Evolutionary conservation across 192 early-diverging fungal genomes (phyloP).

Genomic region (Dimargaris verticillata): DNA sequence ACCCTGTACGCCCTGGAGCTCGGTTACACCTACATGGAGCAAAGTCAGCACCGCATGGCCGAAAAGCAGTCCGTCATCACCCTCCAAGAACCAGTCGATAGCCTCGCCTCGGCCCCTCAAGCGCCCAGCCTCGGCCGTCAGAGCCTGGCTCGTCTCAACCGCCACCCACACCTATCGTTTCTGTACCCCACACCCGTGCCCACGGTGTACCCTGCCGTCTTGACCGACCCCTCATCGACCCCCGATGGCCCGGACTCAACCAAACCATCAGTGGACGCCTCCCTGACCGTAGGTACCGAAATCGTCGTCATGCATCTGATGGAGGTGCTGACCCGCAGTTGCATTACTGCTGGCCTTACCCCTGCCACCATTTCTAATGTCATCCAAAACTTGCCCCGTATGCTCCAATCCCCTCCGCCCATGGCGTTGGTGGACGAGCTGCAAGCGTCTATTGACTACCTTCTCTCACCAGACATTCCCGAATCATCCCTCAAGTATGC

Average conservation of each 20-base stretch:
- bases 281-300: constrained; percentile 4
- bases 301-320: neutral
- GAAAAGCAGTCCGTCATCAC: neutral
- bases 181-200: constrained; percentile 5
- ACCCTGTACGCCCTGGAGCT: constrained; percentile 3
- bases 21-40: neutral
- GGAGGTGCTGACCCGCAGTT: neutral
- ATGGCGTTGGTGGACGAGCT: constrained; percentile 1
- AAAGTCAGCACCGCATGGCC: constrained; percentile 5
- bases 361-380: neutral
- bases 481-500: neutral
- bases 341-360: neutral
- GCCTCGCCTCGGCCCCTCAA: neutral
- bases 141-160: too few species aligned
- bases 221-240: neutral
- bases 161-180: neutral
- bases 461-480: neutral
- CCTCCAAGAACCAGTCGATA: neutral
- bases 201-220: constrained; percentile 1
- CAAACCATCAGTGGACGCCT: neutral
- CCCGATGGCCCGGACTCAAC: neutral
- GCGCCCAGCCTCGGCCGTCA: neutral
- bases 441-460: constrained; percentile 8
- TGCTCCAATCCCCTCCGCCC: constrained; percentile 5
- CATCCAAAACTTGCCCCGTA: constrained; percentile 2